Evolutionary conservation across 1,284 basidiomycete species (phyloP).

Genomic region (Fomitopsis pinicola): DNA sequence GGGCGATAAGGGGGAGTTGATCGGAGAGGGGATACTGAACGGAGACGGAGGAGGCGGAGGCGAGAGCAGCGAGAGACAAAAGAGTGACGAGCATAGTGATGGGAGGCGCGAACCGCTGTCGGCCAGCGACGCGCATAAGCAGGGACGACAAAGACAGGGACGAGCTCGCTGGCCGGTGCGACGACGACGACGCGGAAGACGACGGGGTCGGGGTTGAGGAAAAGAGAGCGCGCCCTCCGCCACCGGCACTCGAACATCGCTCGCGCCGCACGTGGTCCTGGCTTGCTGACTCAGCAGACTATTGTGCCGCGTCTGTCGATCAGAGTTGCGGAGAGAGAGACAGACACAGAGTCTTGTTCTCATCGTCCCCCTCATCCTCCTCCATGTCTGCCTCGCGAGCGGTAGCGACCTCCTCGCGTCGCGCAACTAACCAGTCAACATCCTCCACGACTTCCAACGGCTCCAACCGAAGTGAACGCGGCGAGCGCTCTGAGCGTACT

Average conservation of each 20-base stretch:
- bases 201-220: neutral
- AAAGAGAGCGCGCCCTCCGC: neutral
- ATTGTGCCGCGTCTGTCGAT: neutral
- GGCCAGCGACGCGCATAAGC: conserved; percentile 39
- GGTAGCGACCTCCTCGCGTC: conserved; percentile 12
- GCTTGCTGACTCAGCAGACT: neutral
- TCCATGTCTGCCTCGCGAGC: conserved; percentile 14
- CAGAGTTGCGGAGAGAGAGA: neutral
- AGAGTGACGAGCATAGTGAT: conserved; percentile 64
- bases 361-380: neutral
- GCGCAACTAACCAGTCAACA: conserved; percentile 17
- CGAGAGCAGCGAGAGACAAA: conserved; percentile 37
- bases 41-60: conserved; percentile 38
- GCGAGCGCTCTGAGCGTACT: conserved; percentile 4
- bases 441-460: conserved; percentile 19
- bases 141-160: neutral
- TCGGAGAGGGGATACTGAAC: conserved; percentile 47
- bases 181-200: conserved; percentile 1
- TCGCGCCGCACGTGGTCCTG: neutral
- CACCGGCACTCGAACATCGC: neutral
- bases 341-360: neutral
- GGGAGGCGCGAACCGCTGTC: conserved; percentile 41
- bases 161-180: neutral
- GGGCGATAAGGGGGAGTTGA: conserved; percentile 63
- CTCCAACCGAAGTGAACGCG: conserved; percentile 15